Evolutionary conservation across 495 filamentous ascomycete genomes (phyloP), one percentile per base, ranked within the genome.

Genomic region (Aspergillus conjunctus): DNA sequence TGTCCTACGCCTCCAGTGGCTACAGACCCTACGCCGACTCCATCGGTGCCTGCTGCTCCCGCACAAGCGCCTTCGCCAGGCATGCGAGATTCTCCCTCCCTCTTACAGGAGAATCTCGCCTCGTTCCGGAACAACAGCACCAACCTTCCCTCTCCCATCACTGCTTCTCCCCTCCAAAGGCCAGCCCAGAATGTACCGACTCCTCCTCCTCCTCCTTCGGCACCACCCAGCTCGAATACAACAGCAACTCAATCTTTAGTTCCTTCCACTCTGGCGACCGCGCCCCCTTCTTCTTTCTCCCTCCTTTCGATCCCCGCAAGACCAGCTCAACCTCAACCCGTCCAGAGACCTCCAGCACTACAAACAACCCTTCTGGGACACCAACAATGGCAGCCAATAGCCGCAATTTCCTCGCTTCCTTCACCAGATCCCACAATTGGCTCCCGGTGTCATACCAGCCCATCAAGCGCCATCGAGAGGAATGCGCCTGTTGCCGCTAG

Each of bases 391-490:
- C 45, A 55, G 44, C 33, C 46, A 15, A 48, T 43, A n/a, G 44
- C 18, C 34, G 50, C 18, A 54, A 44, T 53, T 33, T 21, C 56
- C 31, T 56, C 62, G 11, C 62, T 71, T 34, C 68, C 68, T 30
- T 67, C 68, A 2, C 66, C 66, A 7, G 64, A 64, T 22, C 66
- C 66, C 37, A 67, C 62, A 50, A 66, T 60, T 31, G 58, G 34
- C 12, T 61, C 63, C 18, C 44, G 45, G 22, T 56, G 52, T 8
- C 52, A 56, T 43, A 33, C 59, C 39, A 70, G 65, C 49, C 65
- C 67, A 4, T 39, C 52, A 41, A 51, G 46, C 32, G 59, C 54
- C 37, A 51, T 53, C 20, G 64, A 66, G 20, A 45, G 57, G 17
- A 59, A 61, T 60, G 39, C 30, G 7, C 3, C 54, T 30, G 20